Base-by-base conservation (phyloP, 1,284 basidiomycete genomes). In the Cutaneotrichosporon spelunceum region DNA sequence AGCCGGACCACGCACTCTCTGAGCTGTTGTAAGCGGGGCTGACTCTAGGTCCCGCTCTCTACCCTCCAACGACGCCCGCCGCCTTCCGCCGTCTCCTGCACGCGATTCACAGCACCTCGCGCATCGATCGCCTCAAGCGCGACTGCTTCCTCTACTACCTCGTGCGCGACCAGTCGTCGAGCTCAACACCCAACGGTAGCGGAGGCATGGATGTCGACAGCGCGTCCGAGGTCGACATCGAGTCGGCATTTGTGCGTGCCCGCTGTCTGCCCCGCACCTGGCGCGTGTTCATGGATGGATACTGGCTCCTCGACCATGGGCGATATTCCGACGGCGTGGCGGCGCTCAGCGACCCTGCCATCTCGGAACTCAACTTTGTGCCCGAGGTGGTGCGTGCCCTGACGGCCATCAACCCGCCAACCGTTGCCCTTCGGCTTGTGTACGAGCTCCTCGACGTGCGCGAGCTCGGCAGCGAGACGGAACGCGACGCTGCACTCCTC, bases 71-170 rank as follows among this genome's bases (percentile, higher is more conserved):
- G 0, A 66, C 70, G 21, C 75, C 74, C 1, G 70, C 70, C 4
- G 69, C 30, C 10, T 48, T 72, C 10, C 68, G 76, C 10, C 65
- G 72, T 36, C 68, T 78, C 1, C 64, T 76, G 10, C 60, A 68
- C 29, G 61, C 71, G 1, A 72, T 78, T 36, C 61, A 71, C 26
- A 61, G 64, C 9, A 53, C 23, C 9, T 61, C 68, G 14, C 57
- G 61, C 1, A 59, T 73, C 11, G 71, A 75, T 54, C 63, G 76
- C 8, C 62, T 76, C 26, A 74, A 76, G 65, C 64, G 70, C 42
- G 76, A 76, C 64, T 75, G 73, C 60, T 72, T 75, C 57, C 64
- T 70, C 48, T 78, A 77, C 65, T 78, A 78, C 60, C 68, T 78
- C 19, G 57, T 76, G 34, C 60, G 64, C 39, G 75, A 76, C 50